Evolutionary conservation across 805 yeast genomes (phyloP), one percentile per base, ranked within the genome.

Genomic region (Candida jianshihensis): DNA sequence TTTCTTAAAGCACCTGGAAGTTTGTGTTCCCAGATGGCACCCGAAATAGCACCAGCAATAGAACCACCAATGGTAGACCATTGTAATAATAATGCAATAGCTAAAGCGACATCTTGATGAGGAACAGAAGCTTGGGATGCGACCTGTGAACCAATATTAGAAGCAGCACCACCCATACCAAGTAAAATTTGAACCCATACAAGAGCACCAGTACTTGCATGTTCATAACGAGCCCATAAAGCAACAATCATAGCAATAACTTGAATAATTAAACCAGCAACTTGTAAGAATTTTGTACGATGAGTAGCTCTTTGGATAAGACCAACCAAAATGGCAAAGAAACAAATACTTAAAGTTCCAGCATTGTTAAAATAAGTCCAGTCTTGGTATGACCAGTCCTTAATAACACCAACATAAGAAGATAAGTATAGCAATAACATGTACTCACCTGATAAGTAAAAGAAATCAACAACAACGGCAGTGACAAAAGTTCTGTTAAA

Each of bases 71-170:
- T 57, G 15, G 53, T 42, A 6, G 59, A 45, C 52, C 56, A 58
- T 33, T 66, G 47, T 14, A 55, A 48, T 26, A 64, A 40, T 17
- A 66, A 33, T 1, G 68, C 54, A 31, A 67, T 60, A 37, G 60
- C 59, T 41, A 60, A 46, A n/a, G 71, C 64, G 37, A 63, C 53
- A 48, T 63, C 68, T 34, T 63, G 64, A 42, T 59, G 63, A 30
- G 65, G 65, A 21, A 66, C 69, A 15, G 68, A 59, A 4, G 67
- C 68, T 44, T 62, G 66, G 1, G 61, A 55, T 6, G 68, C 60
- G 16, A 63, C 57, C 34, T 52, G 54, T 6, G 66, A 49, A 30
- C 63, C 64, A 38, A 63, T 49, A 31, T 54, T 61, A 15, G 59
- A 48, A 34, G 56, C 56, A 26, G 68, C 64, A 43, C 66, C 71